Base-by-base conservation (phyloP, 768 basidiomycete species). In the Nevesoporus exiguus region DNA sequence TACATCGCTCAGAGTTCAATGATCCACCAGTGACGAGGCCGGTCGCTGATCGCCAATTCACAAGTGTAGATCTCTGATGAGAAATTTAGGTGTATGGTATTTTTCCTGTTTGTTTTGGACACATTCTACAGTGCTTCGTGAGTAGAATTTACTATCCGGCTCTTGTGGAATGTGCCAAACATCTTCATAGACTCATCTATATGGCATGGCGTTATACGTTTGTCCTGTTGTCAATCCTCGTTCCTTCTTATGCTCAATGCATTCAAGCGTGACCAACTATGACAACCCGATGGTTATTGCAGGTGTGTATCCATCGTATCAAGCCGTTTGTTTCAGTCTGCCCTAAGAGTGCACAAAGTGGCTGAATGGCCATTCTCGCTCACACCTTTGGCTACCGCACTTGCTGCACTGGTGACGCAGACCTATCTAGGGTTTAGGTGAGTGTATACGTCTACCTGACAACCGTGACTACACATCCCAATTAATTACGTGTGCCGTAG, bases 311-410 rank as follows among this genome's bases (percentile, higher is more conserved):
- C 7, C 8, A 3, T 40, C n/a, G 2, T 14, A 43, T 17, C 25
- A 17, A 5, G 11, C 15, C 5, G 14, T 7, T 17, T 22, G 7
- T 36, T 14, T 34, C 2, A 4, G 7, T 31, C 24, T 19, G 11
- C 45, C 8, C 43, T 59, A n/a, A 57, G 10, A 7, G 1, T 22
- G 5, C 5, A 55, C 50, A 1, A 58, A 79, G 77, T 62, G 31
- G 74, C 73, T 44, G 67, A 64, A 21, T 81, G 80, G 79, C 76
- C 75, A n/a, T n/a, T n/a, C n/a, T n/a, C n/a, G n/a, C n/a, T n/a
- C n/a, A n/a, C n/a, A 81, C 80, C 0, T 76, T 80, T 3, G 63
- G 73, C 19, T 8, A 80, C 76, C 3, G 68, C 76, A 0, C 58
- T 78, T 8, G 73, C 77, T 15, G 80, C 80, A 0, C 61, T 80